Evolutionary conservation across 352 stramenopile species (phyloP), one percentile per base, ranked within the genome.

Genomic region (Globisporangium yorkense): DNA sequence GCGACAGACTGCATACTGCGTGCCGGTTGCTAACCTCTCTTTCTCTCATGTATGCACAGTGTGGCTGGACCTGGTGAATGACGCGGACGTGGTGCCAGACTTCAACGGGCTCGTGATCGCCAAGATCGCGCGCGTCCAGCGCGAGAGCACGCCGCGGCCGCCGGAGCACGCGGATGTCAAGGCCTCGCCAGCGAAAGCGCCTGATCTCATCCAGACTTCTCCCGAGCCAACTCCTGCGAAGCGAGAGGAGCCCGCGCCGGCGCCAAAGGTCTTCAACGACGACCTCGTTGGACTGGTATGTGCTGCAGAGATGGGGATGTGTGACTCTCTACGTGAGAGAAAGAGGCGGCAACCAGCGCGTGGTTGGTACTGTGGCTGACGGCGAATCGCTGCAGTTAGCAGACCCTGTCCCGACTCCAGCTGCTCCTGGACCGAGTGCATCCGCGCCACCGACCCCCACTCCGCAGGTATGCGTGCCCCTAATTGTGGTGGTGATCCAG

Each of bases 91-190:
- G 0, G 74, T 94, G n/a, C 84, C 84, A 0, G 80, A 90, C 51
- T 94, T 84, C 62, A 88, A 94, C 48, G 84, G 84, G 5, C 66
- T 92, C 21, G 70, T 94, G 40, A 70, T 94, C 49, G 85, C 72
- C 59, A 94, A 94, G 68, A 87, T 94, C 51, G 78, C 84, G 18
- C 78, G 84, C 52, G 65, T 94, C 35, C 73, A 88, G 41, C 60
- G 70, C 6, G 65, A 77, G 54, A 83, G 56, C 43, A 67, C 62
- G n/a, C 84, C 65, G 44, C 66, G 74, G 15, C 65, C 69, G 10
- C 31, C 64, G 0, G 74, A 87, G 62, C 66, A 64, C 18, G 73
- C 67, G 8, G 69, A 76, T 44, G 59, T 53, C 6, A 66, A 64
- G 29, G 63, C 71, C 15, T 44, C 59, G 1, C 48, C 66, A 39